Percentiles rank a stretch among this genome's conserved stretches.
Evolutionary conservation across 192 early-diverging fungal species (phyloP).

Genomic region (Phycomyces blakesleeanus): DNA sequence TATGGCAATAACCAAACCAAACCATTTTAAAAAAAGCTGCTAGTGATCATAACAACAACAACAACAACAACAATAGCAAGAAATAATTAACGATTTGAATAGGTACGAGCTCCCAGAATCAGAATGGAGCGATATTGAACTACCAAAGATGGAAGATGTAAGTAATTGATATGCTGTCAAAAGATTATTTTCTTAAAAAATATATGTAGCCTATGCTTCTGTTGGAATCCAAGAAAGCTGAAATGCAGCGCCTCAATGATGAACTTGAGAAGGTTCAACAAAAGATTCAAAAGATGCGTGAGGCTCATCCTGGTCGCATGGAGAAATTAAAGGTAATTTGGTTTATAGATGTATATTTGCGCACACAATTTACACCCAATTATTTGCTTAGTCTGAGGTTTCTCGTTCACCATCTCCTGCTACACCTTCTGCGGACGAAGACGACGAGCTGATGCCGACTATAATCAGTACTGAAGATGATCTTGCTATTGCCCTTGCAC

Average conservation of each 20-base stretch:
- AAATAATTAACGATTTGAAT: background rate
- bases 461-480: constrained; percentile 17
- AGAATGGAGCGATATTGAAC: constrained; percentile 67
- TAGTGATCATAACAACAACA: no score
- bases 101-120: constrained; percentile 68
- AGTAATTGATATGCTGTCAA: constrained; percentile 19
- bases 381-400: constrained; percentile 11
- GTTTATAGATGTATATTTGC: background rate
- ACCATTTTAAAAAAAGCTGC: no score
- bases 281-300: constrained; percentile 48
- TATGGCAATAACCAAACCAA: background rate
- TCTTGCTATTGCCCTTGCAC: constrained; percentile 21
- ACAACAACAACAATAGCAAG: no score
- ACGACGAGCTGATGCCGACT: background rate
- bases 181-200: background rate
- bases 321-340: constrained; percentile 23
- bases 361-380: no score
- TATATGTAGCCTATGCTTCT: constrained; percentile 34
- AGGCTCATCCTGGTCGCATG: constrained; percentile 21
- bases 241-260: constrained; percentile 51
- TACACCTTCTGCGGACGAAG: constrained; percentile 5
- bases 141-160: constrained; percentile 72
- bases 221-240: constrained; percentile 59
- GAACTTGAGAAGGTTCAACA: constrained; percentile 60
- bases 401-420: constrained; percentile 1